A percentile compares a stretch with the other conserved stretches of the same genome.
These are phyloP conservation scores for Cercospora sp. DNA, from an alignment of 2,329 filamentous ascomycete species.

Conservation along the genomic window DNA sequence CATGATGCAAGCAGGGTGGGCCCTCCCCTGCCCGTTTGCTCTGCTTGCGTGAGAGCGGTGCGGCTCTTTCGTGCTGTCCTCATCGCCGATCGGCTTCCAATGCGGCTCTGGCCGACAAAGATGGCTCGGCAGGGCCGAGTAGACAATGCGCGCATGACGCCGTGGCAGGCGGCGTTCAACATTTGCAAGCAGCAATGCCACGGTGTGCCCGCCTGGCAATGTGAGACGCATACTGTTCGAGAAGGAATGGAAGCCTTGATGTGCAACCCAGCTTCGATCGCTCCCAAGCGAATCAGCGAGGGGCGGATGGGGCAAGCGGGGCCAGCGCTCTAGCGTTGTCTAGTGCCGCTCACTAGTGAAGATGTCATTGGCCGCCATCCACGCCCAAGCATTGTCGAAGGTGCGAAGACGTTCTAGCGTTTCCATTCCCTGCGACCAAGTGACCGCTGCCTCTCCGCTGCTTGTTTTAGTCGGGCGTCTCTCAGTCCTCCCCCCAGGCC, in stretches of 20 bases:
- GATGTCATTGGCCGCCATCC: neutral
- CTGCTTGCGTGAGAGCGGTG: conserved; percentile 7
- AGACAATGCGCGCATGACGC: neutral
- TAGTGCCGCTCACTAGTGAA: neutral
- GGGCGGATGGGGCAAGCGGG: neutral
- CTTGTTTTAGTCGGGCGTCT: neutral
- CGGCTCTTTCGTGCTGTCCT: neutral
- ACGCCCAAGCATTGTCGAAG: conserved; percentile 9
- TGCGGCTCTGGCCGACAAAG: conserved; percentile 8
- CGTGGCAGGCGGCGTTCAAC: neutral
- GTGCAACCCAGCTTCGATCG: conserved; percentile 7
- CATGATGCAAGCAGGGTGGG: neutral
- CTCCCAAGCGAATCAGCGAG: conserved; percentile 7
- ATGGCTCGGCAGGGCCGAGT: neutral
- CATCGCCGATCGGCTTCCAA: neutral
- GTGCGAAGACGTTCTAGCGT: conserved; percentile 5
- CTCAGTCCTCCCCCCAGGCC: neutral
- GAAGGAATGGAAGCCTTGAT: conserved; percentile 20
- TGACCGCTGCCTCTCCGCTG: conserved; percentile 3
- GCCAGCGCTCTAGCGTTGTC: neutral
- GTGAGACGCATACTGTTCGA: conserved; percentile 8
- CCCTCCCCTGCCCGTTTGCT: neutral
- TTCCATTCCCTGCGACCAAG: conserved; percentile 5
- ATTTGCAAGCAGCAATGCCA: neutral
- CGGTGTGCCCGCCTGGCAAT: neutral